Evolutionary conservation across 345 rosid genomes (phyloP).

Genomic region (Dipteronia sinensis): DNA sequence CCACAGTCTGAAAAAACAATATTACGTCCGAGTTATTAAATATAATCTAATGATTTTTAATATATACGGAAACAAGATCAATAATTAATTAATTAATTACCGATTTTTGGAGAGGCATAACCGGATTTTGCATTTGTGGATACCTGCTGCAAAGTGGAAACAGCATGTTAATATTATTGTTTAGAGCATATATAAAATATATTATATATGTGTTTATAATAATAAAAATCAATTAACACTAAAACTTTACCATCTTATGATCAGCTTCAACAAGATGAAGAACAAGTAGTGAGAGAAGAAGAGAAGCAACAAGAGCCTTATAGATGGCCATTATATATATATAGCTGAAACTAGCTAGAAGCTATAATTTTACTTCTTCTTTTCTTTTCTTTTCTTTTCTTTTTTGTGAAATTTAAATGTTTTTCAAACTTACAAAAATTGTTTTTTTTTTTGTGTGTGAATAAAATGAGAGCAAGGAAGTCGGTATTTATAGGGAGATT

Average conservation of each 20-base stretch:
- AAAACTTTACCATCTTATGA: slow-evolving; percentile 22
- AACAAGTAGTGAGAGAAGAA: slow-evolving; percentile 54
- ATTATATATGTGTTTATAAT: background rate
- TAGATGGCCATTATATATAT: slow-evolving; percentile 39
- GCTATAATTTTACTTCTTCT: background rate
- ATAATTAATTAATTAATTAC: slow-evolving; percentile 11
- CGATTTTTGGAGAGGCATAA: slow-evolving; percentile 7
- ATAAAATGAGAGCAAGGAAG: background rate
- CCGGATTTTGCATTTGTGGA: background rate
- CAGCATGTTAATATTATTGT: no score
- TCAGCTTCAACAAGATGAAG: slow-evolving; percentile 49
- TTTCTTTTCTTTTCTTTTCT: no score
- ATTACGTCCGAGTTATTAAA: no score
- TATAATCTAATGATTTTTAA: no score
- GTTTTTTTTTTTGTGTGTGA: background rate
- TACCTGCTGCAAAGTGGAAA: slow-evolving; percentile 7
- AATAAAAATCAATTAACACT: background rate
- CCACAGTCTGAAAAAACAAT: slow-evolving; percentile 44
- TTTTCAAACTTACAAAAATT: background rate
- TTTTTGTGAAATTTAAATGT: no score
- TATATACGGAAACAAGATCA: background rate
- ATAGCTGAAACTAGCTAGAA: background rate
- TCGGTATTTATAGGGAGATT: slow-evolving; percentile 24
- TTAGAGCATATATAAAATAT: no score
- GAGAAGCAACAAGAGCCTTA: slow-evolving; percentile 45